phyloP scores from a whole-genome alignment of 805 yeast genomes.

The Schwanniomyces vanrijiae region DNA sequence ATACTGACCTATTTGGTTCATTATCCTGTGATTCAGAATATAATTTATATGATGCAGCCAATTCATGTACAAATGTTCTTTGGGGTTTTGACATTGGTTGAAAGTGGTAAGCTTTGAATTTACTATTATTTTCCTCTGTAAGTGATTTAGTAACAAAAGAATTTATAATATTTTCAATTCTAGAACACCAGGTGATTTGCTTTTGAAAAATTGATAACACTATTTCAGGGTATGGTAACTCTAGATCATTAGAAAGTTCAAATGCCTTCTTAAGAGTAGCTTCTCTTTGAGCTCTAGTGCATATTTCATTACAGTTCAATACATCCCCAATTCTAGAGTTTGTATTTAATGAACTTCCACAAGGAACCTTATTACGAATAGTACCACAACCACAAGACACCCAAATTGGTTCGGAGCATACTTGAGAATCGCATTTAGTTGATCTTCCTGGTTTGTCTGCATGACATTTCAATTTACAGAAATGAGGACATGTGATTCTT shows the following conservation, averaged over 20 bases:
- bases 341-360: constrained; percentile 51
- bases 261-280: constrained; percentile 64
- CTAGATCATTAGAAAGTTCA: constrained; percentile 18
- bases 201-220: constrained; percentile 47
- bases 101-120: constrained; percentile 52
- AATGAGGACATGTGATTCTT: constrained; percentile 64
- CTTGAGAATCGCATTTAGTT: constrained; percentile 47
- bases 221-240: constrained; percentile 44
- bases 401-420: constrained; percentile 52
- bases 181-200: constrained; percentile 69
- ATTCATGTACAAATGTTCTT: constrained; percentile 66
- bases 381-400: constrained; percentile 69
- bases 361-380: constrained; percentile 43
- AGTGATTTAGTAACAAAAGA: constrained; percentile 45
- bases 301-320: constrained; percentile 68
- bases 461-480: constrained; percentile 67
- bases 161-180: constrained; percentile 55
- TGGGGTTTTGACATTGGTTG: constrained; percentile 73
- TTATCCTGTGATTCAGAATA: constrained; percentile 76
- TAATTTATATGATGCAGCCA: constrained; percentile 59
- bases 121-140: constrained; percentile 12
- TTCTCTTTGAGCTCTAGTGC: constrained; percentile 62
- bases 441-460: constrained; percentile 34
- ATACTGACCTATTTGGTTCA: constrained; percentile 77
- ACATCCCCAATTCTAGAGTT: constrained; percentile 34